Conservation (phyloP, 495 filamentous ascomycete species). For the Cenococcum geophilum region DNA sequence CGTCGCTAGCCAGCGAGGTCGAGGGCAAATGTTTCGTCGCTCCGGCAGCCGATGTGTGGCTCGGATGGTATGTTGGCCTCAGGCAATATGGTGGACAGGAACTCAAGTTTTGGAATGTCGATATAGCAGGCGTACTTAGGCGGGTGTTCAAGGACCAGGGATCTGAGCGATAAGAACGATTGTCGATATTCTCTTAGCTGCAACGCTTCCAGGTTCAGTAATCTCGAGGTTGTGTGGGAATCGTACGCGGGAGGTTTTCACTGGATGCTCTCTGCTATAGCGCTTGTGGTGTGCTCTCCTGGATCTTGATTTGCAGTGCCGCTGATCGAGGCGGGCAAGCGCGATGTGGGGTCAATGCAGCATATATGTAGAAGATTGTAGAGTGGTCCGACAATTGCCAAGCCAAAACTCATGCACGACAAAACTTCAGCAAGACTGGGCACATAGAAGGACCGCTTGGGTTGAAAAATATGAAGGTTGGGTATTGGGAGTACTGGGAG, state of each 20-base stretch:
- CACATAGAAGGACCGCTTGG: no score
- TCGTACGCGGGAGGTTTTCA: not conserved
- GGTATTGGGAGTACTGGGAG: not conserved
- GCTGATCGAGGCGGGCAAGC: not conserved
- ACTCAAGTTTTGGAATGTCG: not conserved
- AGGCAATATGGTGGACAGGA: not conserved
- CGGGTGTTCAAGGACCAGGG: not conserved
- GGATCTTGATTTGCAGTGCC: not conserved
- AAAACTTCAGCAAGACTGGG: no score
- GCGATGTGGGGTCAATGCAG: slow-evolving; percentile 24
- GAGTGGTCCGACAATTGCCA: slow-evolving; percentile 18
- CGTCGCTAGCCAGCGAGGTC: slow-evolving; percentile 18
- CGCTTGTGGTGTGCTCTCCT: not conserved
- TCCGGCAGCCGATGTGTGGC: slow-evolving; percentile 9
- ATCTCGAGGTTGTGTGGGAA: not conserved
- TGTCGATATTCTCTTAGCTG: not conserved
- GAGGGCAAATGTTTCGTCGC: slow-evolving; percentile 26
- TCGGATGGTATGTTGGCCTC: not conserved
- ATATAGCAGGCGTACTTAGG: not conserved
- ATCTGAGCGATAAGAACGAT: slow-evolving; percentile 21
- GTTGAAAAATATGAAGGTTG: no score
- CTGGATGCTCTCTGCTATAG: no score
- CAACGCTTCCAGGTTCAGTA: not conserved
- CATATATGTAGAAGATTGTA: slow-evolving; percentile 21
- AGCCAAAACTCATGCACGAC: not conserved